These are phyloP conservation scores for Xylaria multiplex DNA, from an alignment of 2,329 filamentous ascomycete genomes.

Conservation along the genomic window DNA sequence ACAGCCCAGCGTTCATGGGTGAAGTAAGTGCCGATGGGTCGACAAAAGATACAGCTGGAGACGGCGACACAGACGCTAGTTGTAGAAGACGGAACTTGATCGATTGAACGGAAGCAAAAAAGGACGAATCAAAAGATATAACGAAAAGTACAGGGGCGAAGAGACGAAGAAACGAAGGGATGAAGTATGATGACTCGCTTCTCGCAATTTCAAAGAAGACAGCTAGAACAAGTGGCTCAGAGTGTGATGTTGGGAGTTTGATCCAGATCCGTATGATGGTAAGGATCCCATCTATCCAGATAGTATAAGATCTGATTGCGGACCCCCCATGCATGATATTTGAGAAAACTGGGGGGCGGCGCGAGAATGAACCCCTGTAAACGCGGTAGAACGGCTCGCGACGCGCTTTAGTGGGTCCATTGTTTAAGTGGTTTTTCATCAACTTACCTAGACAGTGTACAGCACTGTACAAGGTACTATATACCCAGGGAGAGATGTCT, in stretches of 20 bases:
- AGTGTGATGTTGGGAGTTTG: conserved; percentile 16
- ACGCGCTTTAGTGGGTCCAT: conserved; percentile 30
- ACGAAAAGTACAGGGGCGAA: conserved; percentile 12
- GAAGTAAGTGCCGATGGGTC: conserved; percentile 19
- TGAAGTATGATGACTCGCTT: background rate
- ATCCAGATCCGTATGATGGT: background rate
- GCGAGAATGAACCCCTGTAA: conserved; percentile 35
- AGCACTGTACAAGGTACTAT: too few species aligned
- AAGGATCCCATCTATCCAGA: too few species aligned
- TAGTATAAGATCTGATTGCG: background rate
- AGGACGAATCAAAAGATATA: conserved; percentile 8
- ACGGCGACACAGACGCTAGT: background rate
- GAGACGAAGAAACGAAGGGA: background rate
- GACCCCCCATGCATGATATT: conserved; percentile 1
- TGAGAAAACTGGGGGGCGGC: conserved; percentile 23
- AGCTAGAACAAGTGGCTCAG: conserved; percentile 1
- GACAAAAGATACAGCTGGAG: conserved; percentile 8
- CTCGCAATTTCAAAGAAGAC: background rate
- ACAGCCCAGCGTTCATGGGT: conserved; percentile 39
- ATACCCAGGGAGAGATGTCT: background rate
- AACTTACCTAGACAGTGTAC: too few species aligned
- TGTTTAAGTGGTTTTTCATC: conserved; percentile 35
- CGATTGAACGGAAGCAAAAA: background rate
- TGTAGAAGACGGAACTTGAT: conserved; percentile 10
- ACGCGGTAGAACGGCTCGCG: conserved; percentile 29